Percentiles rank a stretch among this genome's conserved stretches.
phyloP scores from a whole-genome alignment of 331 rosid species.

The Phaseolus coccineus region DNA sequence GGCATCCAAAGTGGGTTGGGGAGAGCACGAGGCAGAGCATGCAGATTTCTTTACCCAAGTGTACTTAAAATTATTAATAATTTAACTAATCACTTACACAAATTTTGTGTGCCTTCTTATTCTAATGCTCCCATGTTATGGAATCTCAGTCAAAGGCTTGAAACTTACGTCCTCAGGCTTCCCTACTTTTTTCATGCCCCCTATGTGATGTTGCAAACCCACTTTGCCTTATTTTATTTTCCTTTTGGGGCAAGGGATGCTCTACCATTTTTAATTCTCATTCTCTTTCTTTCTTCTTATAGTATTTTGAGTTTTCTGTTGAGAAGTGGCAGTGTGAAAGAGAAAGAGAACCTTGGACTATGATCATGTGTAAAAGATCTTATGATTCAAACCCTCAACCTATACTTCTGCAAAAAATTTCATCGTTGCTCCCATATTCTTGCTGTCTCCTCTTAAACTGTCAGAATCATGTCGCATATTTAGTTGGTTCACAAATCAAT shows the following conservation, averaged over 20 bases:
- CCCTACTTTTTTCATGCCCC: constrained; percentile 27
- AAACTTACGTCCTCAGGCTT: constrained; percentile 52
- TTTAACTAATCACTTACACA: constrained; percentile 43
- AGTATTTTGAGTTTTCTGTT: constrained; percentile 8
- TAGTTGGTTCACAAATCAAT: constrained; percentile 26
- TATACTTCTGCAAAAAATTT: background rate
- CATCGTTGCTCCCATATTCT: constrained; percentile 33
- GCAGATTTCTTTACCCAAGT: constrained; percentile 54
- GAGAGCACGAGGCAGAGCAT: constrained; percentile 68
- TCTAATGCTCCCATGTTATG: constrained; percentile 31
- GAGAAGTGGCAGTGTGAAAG: background rate
- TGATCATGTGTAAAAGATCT: constrained; percentile 42
- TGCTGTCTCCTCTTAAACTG: constrained; percentile 40
- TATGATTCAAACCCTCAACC: constrained; percentile 30
- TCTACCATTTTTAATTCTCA: background rate
- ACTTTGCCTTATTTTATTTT: constrained; percentile 36
- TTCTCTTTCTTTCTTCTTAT: constrained; percentile 29
- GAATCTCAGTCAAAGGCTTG: constrained; percentile 66
- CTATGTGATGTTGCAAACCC: constrained; percentile 40
- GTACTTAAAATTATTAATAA: constrained; percentile 16
- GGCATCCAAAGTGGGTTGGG: constrained; percentile 57
- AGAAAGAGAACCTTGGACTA: constrained; percentile 4
- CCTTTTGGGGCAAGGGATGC: constrained; percentile 22
- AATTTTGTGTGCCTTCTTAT: constrained; percentile 38
- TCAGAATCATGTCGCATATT: constrained; percentile 37